phyloP scores from a whole-genome alignment of 805 yeast species.

The Yarrowia divulgata region DNA sequence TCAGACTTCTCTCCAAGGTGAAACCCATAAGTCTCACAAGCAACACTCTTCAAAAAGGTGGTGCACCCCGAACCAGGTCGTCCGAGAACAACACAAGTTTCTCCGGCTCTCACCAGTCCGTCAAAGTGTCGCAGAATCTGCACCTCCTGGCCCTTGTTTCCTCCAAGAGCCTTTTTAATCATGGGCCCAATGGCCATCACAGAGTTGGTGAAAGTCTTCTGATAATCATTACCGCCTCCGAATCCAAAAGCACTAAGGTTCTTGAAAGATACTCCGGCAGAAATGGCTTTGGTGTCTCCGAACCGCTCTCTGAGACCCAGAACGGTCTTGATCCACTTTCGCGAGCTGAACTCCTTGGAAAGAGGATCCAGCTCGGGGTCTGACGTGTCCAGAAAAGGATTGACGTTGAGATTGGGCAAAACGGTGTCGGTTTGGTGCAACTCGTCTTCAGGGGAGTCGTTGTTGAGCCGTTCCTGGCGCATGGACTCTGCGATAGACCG shows the following conservation, averaged over 20 bases:
- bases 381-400: constrained; percentile 45
- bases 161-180: constrained; percentile 44
- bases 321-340: constrained; percentile 70
- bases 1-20: constrained; percentile 57
- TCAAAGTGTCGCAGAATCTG: constrained; percentile 60
- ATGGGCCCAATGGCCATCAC: constrained; percentile 54
- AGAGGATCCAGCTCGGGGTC: constrained; percentile 66
- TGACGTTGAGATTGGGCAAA: constrained; percentile 34
- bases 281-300: constrained; percentile 48
- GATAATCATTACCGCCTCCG: constrained; percentile 69
- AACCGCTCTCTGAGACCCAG: constrained; percentile 51
- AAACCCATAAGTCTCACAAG: constrained; percentile 63
- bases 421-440: constrained; percentile 8
- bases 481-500: constrained; percentile 22
- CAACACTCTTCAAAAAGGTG: constrained; percentile 59
- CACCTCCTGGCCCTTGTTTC: constrained; percentile 49
- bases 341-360: constrained; percentile 61
- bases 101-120: constrained; percentile 68
- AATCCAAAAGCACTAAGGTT: constrained; percentile 67
- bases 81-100: constrained; percentile 72
- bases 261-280: constrained; percentile 67
- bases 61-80: constrained; percentile 82
- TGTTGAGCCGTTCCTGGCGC: neutral
- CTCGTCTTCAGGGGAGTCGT: neutral
- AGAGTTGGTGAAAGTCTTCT: constrained; percentile 61